These are phyloP conservation scores for Lumnitzera racemosa DNA, from an alignment of 345 rosid species.

Conservation along the genomic window DNA sequence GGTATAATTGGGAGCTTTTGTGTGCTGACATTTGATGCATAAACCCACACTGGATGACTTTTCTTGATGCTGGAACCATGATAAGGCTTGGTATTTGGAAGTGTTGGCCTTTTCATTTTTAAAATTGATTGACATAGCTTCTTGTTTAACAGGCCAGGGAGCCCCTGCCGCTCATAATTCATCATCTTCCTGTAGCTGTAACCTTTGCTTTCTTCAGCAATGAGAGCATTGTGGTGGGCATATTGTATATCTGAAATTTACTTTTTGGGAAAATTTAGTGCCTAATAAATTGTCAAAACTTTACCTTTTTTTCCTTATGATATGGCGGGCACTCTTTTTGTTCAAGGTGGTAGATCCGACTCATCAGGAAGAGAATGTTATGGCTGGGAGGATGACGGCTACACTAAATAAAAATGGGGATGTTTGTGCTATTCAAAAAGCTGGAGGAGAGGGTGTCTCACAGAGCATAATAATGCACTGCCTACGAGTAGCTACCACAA, in stretches of 20 bases:
- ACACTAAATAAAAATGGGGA: conserved; percentile 77
- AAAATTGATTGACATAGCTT: conserved; percentile 6
- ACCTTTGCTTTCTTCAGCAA: conserved; percentile 73
- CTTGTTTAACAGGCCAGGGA: conserved; percentile 53
- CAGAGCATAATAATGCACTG: conserved; percentile 62
- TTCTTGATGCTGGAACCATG: no score
- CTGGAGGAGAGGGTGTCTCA: conserved; percentile 59
- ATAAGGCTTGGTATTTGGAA: no score
- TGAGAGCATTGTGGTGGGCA: conserved; percentile 57
- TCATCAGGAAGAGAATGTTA: conserved; percentile 74
- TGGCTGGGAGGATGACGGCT: conserved; percentile 87
- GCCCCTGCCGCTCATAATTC: conserved; percentile 84
- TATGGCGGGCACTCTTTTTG: neutral
- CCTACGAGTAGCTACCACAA: conserved; percentile 46
- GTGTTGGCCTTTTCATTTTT: conserved; percentile 28
- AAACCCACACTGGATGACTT: no score
- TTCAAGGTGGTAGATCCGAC: conserved; percentile 59
- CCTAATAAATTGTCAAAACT: neutral
- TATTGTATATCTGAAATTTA: neutral
- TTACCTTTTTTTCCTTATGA: neutral
- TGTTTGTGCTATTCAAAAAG: conserved; percentile 79
- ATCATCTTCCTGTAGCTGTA: conserved; percentile 93
- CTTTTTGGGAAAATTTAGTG: neutral
- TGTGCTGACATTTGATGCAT: no score
- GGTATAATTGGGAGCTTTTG: no score